Percentiles rank a stretch among this genome's conserved stretches.
Conservation (phyloP, 2,329 filamentous ascomycete species). For the Pseudocercospora musae region DNA sequence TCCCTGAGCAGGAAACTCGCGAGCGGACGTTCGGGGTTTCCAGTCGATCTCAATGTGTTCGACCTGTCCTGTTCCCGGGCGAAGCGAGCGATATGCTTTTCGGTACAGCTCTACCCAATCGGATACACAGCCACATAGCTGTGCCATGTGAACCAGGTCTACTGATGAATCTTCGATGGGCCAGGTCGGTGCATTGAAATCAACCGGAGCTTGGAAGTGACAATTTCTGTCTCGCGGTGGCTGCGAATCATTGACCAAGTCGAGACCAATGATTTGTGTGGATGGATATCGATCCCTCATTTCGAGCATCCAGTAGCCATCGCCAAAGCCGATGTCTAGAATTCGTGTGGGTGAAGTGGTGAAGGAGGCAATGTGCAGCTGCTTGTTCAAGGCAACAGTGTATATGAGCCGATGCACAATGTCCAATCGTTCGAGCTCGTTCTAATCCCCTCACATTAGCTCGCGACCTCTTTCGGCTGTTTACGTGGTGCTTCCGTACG, state of each 20-base stretch:
- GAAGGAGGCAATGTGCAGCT: slow-evolving; percentile 35
- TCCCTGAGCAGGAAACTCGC: slow-evolving; percentile 51
- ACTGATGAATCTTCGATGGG: slow-evolving; percentile 63
- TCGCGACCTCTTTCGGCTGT: neutral
- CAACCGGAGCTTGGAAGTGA: slow-evolving; percentile 38
- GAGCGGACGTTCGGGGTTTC: slow-evolving; percentile 63
- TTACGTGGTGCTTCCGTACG: slow-evolving; percentile 6
- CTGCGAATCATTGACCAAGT: slow-evolving; percentile 23
- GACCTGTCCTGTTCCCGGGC: slow-evolving; percentile 69
- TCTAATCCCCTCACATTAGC: slow-evolving; percentile 8
- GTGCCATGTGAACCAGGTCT: slow-evolving; percentile 80
- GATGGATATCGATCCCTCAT: slow-evolving; percentile 63
- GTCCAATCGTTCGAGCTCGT: slow-evolving; percentile 24
- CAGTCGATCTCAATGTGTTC: slow-evolving; percentile 92
- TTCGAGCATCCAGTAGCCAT: slow-evolving; percentile 87
- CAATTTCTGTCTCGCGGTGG: slow-evolving; percentile 8
- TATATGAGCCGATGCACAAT: slow-evolving; percentile 26
- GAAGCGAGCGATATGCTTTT: slow-evolving; percentile 65
- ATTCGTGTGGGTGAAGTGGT: slow-evolving; percentile 47
- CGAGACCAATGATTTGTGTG: slow-evolving; percentile 27
- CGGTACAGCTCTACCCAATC: slow-evolving; percentile 73
- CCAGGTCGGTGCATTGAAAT: slow-evolving; percentile 82
- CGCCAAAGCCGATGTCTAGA: slow-evolving; percentile 74
- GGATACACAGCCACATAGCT: slow-evolving; percentile 72
- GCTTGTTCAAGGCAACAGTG: slow-evolving; percentile 37